Base-by-base conservation (phyloP, 805 yeast species). In the Danielozyma ontarioensis region DNA sequence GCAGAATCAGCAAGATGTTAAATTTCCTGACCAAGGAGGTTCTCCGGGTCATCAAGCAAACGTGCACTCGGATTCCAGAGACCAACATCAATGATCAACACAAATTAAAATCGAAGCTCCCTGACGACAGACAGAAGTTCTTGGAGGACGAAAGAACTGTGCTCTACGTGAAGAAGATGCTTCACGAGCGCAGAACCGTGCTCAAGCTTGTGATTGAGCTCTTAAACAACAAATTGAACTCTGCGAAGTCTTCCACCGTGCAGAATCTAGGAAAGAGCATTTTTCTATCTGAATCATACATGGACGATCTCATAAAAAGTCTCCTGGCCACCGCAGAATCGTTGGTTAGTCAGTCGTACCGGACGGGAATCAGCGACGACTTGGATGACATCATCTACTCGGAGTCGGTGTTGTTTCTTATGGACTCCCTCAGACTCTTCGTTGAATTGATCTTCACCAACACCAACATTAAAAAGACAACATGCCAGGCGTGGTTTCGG, bases 401-500 rank as follows among this genome's bases (percentile, higher is more conserved):
- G 13, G 80, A 62, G 42, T 46, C 41, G 18, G 42, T 60, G 2
- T 53, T 56, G 29, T 59, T 53, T 31, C 53, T 57, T 6, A 53
- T 46, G 24, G 72, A 56, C 33, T 50, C 54, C 17, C 54, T 57
- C 41, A 71, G 57, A 42, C 64, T 58, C 7, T 51, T 64, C 14
- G 53, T 60, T 4, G 73, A 72, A 26, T 32, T 69, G 5, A 41
- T 72, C 10, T 44, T 68, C 13, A 58, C 69, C 27, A 67, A 70
- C 26, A 41, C 53, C 12, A 50, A 61, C 3, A 49, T 58, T 4
- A 44, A 57, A 3, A 51, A 57, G 2, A 31, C 46, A 1, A 61
- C 68, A 2, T 67, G 72, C 3, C 30, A 50, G 2, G 45, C 57
- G 7, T 83, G 93, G 93, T 80, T 81, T 44, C 44, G 57, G 4